Evolutionary conservation across 1,284 basidiomycete species (phyloP).

Genomic region (Cryptococcus hybrid): DNA sequence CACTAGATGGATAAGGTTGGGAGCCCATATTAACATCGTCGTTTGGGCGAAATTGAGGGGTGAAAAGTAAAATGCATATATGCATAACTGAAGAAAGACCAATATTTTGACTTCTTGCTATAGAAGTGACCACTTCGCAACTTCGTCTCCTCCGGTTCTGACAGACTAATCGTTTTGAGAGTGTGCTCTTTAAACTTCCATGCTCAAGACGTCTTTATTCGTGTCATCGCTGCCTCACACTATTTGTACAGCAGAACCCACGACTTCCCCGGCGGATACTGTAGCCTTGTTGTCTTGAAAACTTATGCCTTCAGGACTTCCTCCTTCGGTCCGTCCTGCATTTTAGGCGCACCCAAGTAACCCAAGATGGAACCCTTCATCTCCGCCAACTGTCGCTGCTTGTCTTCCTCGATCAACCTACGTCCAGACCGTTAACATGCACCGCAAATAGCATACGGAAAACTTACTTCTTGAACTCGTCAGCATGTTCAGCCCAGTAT

Average conservation of each 20-base stretch:
- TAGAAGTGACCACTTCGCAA: neutral
- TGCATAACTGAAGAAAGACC: conserved; percentile 3
- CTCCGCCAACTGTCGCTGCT: conserved; percentile 67
- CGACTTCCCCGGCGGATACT: neutral
- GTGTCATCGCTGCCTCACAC: too few species aligned
- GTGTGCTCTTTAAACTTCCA: too few species aligned
- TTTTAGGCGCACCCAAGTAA: conserved; percentile 23
- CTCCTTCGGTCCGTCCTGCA: conserved; percentile 1
- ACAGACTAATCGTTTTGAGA: too few species aligned
- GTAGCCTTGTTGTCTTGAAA: neutral
- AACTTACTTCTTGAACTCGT: conserved; percentile 65
- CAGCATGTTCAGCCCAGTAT: conserved; percentile 78
- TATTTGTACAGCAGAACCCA: too few species aligned
- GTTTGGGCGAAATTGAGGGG: conserved; percentile 3
- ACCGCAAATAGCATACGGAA: neutral
- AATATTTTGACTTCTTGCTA: neutral
- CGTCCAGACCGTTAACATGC: neutral
- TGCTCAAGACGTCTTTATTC: too few species aligned
- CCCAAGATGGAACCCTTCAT: conserved; percentile 55
- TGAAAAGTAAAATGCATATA: conserved; percentile 14
- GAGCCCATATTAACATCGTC: neutral
- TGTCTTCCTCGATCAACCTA: conserved; percentile 63
- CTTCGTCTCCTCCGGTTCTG: too few species aligned
- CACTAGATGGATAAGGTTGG: conserved; percentile 4
- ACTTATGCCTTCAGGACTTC: conserved; percentile 31